Percentiles rank a stretch among this genome's conserved stretches.
phyloP scores from a whole-genome alignment of 164 flowering plant genomes.

The Aristolochia fimbriata region DNA sequence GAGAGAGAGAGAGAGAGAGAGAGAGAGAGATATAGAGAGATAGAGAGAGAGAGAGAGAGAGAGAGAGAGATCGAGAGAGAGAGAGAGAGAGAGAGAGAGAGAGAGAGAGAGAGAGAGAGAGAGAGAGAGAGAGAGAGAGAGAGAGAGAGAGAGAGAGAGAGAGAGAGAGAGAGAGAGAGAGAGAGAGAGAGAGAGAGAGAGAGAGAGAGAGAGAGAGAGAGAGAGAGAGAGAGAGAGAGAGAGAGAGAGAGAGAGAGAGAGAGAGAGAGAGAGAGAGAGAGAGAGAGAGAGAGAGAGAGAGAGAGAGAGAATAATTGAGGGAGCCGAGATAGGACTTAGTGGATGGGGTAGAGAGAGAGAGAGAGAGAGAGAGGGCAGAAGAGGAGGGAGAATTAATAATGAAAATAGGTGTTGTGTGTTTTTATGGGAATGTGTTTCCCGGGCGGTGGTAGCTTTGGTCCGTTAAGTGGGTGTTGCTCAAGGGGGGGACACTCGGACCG shows the following conservation, averaged over 20 bases:
- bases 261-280: background rate
- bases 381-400: background rate
- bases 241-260: background rate
- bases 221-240: background rate
- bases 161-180: too few species aligned
- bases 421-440: constrained; percentile 10
- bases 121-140: too few species aligned
- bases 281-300: background rate
- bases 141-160: too few species aligned
- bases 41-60: background rate
- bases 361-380: background rate
- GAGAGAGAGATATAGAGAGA: background rate
- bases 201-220: background rate
- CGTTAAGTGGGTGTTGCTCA: constrained; percentile 1
- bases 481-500: constrained; percentile 4
- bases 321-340: too few species aligned
- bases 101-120: too few species aligned
- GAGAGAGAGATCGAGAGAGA: too few species aligned
- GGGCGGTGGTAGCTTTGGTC: constrained; percentile 12
- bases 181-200: background rate
- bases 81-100: too few species aligned
- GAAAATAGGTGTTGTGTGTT: background rate
- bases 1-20: background rate
- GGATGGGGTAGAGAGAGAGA: constrained; percentile 1
- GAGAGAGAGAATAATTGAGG: background rate